phyloP scores from a whole-genome alignment of 164 flowering plant genomes.

The Aristolochia californica region DNA sequence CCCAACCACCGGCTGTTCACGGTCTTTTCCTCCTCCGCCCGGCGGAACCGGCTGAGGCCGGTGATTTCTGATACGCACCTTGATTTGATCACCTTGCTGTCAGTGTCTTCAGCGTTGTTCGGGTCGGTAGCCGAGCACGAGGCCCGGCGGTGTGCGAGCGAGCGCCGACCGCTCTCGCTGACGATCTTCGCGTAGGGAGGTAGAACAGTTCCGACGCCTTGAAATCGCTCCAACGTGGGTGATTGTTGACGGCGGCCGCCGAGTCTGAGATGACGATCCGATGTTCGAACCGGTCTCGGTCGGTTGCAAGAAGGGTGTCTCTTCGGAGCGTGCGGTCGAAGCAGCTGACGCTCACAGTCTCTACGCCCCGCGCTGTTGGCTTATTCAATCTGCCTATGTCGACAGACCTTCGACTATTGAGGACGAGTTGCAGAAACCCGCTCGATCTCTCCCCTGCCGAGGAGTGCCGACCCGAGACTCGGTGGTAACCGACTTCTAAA shows the following conservation, averaged over 20 bases:
- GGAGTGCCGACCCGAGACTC: slow-evolving; percentile 60
- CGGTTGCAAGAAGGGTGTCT: slow-evolving; percentile 41
- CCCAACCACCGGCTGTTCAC: slow-evolving; percentile 6
- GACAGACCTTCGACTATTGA: slow-evolving; percentile 22
- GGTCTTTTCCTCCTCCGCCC: slow-evolving; percentile 7
- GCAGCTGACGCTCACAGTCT: slow-evolving; percentile 27
- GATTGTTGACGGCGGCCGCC: background rate
- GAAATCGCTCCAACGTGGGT: slow-evolving; percentile 71
- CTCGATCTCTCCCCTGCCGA: slow-evolving; percentile 57
- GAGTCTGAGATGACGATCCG: slow-evolving; percentile 41
- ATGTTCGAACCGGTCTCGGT: slow-evolving; percentile 46
- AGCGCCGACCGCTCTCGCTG: slow-evolving; percentile 27
- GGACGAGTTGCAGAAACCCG: slow-evolving; percentile 1
- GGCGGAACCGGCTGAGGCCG: slow-evolving; percentile 44
- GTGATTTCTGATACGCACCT: slow-evolving; percentile 86
- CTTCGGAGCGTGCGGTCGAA: slow-evolving; percentile 35
- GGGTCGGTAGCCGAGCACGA: slow-evolving; percentile 7
- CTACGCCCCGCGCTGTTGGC: background rate
- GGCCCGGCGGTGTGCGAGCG: slow-evolving; percentile 10
- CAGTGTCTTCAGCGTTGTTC: slow-evolving; percentile 19
- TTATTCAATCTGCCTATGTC: slow-evolving; percentile 9
- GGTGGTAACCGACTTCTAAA: background rate
- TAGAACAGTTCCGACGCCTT: slow-evolving; percentile 59
- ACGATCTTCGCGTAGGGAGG: slow-evolving; percentile 59
- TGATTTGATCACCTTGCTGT: slow-evolving; percentile 47